Conservation (phyloP, 2,329 filamentous ascomycete genomes). For the Stagonosporopsis chrysanthemi region DNA sequence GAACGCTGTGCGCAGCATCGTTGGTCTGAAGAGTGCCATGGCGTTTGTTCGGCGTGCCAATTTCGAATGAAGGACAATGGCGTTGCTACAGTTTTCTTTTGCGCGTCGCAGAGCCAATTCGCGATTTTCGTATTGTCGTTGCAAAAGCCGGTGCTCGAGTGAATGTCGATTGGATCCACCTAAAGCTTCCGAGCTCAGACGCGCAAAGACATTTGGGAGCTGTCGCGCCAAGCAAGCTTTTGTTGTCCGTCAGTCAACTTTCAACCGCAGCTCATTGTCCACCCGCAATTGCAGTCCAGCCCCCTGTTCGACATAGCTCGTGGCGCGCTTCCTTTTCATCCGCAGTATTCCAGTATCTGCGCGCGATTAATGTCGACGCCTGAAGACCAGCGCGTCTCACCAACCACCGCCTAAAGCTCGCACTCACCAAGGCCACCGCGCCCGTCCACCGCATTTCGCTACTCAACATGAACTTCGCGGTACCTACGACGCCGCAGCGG, state of each 20-base stretch:
- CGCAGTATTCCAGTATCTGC: slow-evolving; percentile 18
- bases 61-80: background rate
- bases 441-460: slow-evolving; percentile 19
- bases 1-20: slow-evolving; percentile 27
- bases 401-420: slow-evolving; percentile 38
- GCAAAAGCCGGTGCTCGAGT: slow-evolving; percentile 4
- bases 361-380: slow-evolving; percentile 40
- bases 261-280: slow-evolving; percentile 27
- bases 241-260: slow-evolving; percentile 39
- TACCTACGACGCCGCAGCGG: slow-evolving; percentile 67
- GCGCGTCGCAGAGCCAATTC: background rate
- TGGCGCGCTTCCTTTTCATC: slow-evolving; percentile 26
- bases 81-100: background rate
- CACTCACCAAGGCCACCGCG: slow-evolving; percentile 32
- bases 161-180: slow-evolving; percentile 15
- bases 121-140: background rate
- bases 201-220: slow-evolving; percentile 9
- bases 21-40: slow-evolving; percentile 40
- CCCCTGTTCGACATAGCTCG: slow-evolving; percentile 23
- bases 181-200: slow-evolving; percentile 18
- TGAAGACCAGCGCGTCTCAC: slow-evolving; percentile 38
- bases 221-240: slow-evolving; percentile 34
- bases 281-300: slow-evolving; percentile 39
- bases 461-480: slow-evolving; percentile 40
- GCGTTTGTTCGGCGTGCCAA: slow-evolving; percentile 4